These are phyloP conservation scores for Pyrus bretschneideri DNA, from an alignment of 306 rosid species.

Conservation along the genomic window DNA sequence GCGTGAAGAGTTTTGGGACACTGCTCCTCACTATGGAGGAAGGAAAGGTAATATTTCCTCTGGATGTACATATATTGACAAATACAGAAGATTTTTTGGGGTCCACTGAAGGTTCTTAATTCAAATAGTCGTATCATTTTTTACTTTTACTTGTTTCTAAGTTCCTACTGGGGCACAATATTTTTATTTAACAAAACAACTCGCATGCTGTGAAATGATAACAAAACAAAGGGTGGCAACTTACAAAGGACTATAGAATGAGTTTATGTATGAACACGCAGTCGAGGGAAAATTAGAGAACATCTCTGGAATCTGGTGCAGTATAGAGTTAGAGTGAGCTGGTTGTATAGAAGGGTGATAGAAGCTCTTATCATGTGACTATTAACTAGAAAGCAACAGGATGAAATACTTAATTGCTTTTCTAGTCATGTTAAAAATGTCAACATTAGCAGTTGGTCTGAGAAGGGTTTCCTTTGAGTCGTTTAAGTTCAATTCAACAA, in stretches of 20 bases:
- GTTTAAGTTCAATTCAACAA: background rate
- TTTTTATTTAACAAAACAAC: background rate
- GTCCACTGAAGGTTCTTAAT: background rate
- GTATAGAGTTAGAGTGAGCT: background rate
- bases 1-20: slow-evolving; percentile 99
- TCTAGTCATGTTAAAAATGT: background rate
- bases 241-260: background rate
- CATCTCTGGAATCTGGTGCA: background rate
- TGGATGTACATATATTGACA: background rate
- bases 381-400: background rate
- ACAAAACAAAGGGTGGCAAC: background rate
- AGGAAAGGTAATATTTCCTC: slow-evolving; percentile 56
- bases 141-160: background rate
- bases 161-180: background rate
- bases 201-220: slow-evolving; percentile 1
- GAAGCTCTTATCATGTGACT: background rate
- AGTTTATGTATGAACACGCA: background rate
- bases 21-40: slow-evolving; percentile 99
- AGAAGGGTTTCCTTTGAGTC: background rate
- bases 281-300: background rate
- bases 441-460: background rate
- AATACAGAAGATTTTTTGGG: slow-evolving; percentile 6
- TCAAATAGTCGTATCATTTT: background rate
- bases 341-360: no score
- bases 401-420: background rate